Evolutionary conservation across 768 basidiomycete species (phyloP), one percentile per base, ranked within the genome.

Genomic region (Collybiopsis luxurians): DNA sequence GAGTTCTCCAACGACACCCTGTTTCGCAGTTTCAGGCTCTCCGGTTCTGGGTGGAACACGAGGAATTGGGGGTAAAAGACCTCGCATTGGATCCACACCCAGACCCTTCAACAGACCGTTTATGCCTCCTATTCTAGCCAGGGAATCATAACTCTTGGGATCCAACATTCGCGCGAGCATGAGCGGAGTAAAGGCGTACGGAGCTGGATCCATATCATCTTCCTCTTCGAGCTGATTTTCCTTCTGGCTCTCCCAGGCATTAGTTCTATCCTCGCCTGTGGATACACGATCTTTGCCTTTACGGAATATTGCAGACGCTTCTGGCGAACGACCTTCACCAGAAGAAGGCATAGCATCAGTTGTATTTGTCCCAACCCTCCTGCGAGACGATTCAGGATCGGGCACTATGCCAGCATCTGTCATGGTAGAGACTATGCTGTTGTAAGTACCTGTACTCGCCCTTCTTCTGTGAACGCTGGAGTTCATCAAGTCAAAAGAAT

Each of bases 131-230:
- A 96, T 76, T 12, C 69, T 70, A 17, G 75, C 75, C 30, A 99
- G 79, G 12, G 77, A 67, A 2, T 86, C 79, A 12, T 95, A 60
- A 60, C 77, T 87, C 73, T 97, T 98, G 10, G 95, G 94, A 67
- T 98, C 95, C 36, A 98, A 84, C 53, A 97, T 81, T 58, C 84
- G 82, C 1, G 95, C 95, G 15, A 98, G 85, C 49, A 79, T 75
- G 59, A 79, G 82, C 0, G 95, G 92, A 55, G 84, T 85, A 64
- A 86, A 86, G 11, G 66, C 67, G 70, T 96, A 97, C 0, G 92
- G 91, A 1, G 81, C 70, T 1, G 87, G 82, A 67, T 95, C 81
- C 3, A 59, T 63, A 57, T 78, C 76, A 59, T 81, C n/a, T n/a
- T n/a, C 75, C 7, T 64, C 57, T 26, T 71, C 69, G 7, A 71